Base-by-base conservation (phyloP, 768 basidiomycete genomes). In the Amanita phalloides region DNA sequence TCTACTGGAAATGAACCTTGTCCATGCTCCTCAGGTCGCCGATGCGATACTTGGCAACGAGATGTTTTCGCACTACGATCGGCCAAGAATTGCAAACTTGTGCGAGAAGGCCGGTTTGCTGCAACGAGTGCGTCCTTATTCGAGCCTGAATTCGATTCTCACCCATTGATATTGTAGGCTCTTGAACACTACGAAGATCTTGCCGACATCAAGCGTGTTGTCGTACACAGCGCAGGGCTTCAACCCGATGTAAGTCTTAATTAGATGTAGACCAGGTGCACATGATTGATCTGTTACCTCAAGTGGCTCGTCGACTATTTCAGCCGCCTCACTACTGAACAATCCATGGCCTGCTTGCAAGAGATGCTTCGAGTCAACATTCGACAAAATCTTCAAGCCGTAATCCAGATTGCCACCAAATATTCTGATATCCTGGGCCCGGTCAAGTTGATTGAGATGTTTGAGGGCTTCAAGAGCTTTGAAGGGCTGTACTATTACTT, bases 401-500 rank as follows among this genome's bases (percentile, higher is more conserved):
- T 93, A 46, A 86, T 98, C 51, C 94, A 98, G 68, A 90, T 97
- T 58, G 93, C 95, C 13, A 98, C 94, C 51, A 98, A 98, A 70
- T 99, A 98, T 68, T 97, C 94, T 6, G 96, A 98, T 59, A 87
- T 99, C 52, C 80, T 99, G 46, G 96, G 96, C 1, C 92, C 96
- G 25, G 85, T 96, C 67, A 95, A 94, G 68, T 75, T 99, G 49
- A 97, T 99, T 59, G 96, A 98, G 70, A 87, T 98, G 82, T 98
- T 98, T 55, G 95, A 99, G 67, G 79, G 83, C 39, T 96, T 90
- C 81, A 98, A 97, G 77, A 95, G 82, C 54, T 97, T 91, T 57
- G 96, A 99, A 65, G 96, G 93, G 65, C 81, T 99, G 23, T 99
- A 98, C 73, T 98, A 98, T 70, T 98, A 97, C 66, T 85, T 99